Percentiles rank a stretch among this genome's conserved stretches.
phyloP scores from a whole-genome alignment of 768 basidiomycete species.

The Candolleomyces eurysporus region DNA sequence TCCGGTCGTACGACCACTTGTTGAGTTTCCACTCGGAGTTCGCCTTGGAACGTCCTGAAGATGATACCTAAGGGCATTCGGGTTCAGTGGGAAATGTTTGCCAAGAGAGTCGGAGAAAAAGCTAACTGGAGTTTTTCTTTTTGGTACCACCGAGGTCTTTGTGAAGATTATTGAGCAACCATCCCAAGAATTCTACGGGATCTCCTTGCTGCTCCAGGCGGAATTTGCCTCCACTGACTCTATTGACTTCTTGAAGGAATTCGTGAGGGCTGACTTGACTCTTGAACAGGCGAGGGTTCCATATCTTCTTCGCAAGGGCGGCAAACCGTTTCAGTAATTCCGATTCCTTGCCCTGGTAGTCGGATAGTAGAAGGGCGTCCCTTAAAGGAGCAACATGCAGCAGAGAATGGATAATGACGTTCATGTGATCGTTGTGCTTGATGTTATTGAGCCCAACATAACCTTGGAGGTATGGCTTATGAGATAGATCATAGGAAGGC shows the following conservation, averaged over 20 bases:
- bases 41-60: slow-evolving; percentile 92
- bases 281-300: slow-evolving; percentile 97
- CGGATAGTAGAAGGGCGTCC: slow-evolving; percentile 79
- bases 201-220: slow-evolving; percentile 93
- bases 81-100: slow-evolving; percentile 17
- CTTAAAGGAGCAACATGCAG: slow-evolving; percentile 89
- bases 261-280: slow-evolving; percentile 99
- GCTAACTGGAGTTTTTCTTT: slow-evolving; percentile 85
- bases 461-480: slow-evolving; percentile 84
- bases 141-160: slow-evolving; percentile 94
- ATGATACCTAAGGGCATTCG: slow-evolving; percentile 64
- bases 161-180: slow-evolving; percentile 93
- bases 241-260: slow-evolving; percentile 93
- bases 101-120: slow-evolving; percentile 3
- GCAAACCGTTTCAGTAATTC: slow-evolving; percentile 90
- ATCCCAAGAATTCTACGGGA: slow-evolving; percentile 92
- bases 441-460: slow-evolving; percentile 98
- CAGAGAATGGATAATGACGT: slow-evolving; percentile 92
- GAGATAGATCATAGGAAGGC: slow-evolving; percentile 81
- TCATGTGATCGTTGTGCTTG: slow-evolving; percentile 96
- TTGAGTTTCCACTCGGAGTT: slow-evolving; percentile 89
- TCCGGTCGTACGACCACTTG: slow-evolving; percentile 85
- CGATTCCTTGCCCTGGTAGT: slow-evolving; percentile 69
- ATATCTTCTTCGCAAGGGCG: slow-evolving; percentile 85
- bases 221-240: slow-evolving; percentile 87